A percentile compares a stretch with the other conserved stretches of the same genome.
Conservation (phyloP, 2,329 filamentous ascomycete genomes). For the Trichoderma aggressivum region DNA sequence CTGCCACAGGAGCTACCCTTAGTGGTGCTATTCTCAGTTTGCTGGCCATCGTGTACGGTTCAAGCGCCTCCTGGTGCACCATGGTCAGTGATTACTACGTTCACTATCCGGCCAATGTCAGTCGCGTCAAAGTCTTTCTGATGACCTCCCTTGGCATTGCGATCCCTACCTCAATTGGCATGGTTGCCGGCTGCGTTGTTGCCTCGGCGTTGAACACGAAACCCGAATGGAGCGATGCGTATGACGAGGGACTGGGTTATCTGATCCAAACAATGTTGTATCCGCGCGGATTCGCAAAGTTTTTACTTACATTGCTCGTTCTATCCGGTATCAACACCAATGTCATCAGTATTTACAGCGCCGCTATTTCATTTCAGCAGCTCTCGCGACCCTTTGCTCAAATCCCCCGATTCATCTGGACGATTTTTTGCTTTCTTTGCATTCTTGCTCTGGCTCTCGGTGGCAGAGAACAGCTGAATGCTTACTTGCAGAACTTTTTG, state of each 20-base stretch:
- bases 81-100: conserved; percentile 32
- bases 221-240: conserved; percentile 38
- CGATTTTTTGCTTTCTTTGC: conserved; percentile 37
- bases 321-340: conserved; percentile 38
- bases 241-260: conserved; percentile 42
- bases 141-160: conserved; percentile 47
- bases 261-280: conserved; percentile 44
- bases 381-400: conserved; percentile 33
- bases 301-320: conserved; percentile 37
- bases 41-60: conserved; percentile 46
- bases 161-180: conserved; percentile 48
- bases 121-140: conserved; percentile 45
- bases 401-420: conserved; percentile 42
- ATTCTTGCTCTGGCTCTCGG: conserved; percentile 41
- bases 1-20: conserved; percentile 34
- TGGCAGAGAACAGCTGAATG: conserved; percentile 39
- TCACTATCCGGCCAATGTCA: conserved; percentile 46
- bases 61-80: conserved; percentile 47
- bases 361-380: conserved; percentile 41
- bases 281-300: conserved; percentile 45
- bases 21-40: conserved; percentile 41
- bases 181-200: conserved; percentile 44
- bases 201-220: conserved; percentile 40
- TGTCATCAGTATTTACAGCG: conserved; percentile 38
- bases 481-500: conserved; percentile 44